Evolutionary conservation across 1,284 basidiomycete species (phyloP), one percentile per base, ranked within the genome.

Genomic region (Hymenochaete sp.): DNA sequence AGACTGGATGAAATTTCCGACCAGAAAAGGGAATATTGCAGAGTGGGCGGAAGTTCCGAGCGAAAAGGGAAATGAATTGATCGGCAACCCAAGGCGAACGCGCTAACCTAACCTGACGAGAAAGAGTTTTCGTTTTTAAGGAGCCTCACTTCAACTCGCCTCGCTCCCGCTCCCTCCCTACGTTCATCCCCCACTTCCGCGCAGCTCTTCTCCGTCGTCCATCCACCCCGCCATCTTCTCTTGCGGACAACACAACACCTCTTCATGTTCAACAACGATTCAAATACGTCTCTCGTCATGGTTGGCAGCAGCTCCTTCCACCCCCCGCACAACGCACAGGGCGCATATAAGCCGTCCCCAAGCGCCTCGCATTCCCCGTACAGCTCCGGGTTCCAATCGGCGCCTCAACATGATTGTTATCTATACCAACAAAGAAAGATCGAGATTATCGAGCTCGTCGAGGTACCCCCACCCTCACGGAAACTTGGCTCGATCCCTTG

Each of bases 391-490:
- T n/a, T n/a, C n/a, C n/a, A n/a, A n/a, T n/a, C n/a, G n/a, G n/a
- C n/a, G n/a, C 42, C 52, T 39, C 56, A 62, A 39, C 55, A 64
- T 40, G 68, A 72, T 43, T 60, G 76, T 57, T 73, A 70, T 62
- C 61, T 72, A 51, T 65, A 67, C 54, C 71, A 76, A 49, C 73
- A 68, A 1, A 68, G 70, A 58, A 63, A 73, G n/a, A 38, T 78
- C 22, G 74, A 79, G 62, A 76, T 84, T 65, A 85, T 84, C 47
- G 72, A 83, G 62, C 82, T 85, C 62, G 75, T 76, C 40, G 81
- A 85, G 58, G 77, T 72, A 3, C 59, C 77, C 0, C 22, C 67
- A 65, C 45, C 61, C 60, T 19, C 32, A 19, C 5, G 14, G 13
- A 35, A 38, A 32, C 43, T n/a, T 27, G 44, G 35, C 38, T 66